Percentiles rank a stretch among this genome's conserved stretches.
Evolutionary conservation across 1,139 yeast genomes (phyloP).

Genomic region (Debaryomycetaceae sp.): DNA sequence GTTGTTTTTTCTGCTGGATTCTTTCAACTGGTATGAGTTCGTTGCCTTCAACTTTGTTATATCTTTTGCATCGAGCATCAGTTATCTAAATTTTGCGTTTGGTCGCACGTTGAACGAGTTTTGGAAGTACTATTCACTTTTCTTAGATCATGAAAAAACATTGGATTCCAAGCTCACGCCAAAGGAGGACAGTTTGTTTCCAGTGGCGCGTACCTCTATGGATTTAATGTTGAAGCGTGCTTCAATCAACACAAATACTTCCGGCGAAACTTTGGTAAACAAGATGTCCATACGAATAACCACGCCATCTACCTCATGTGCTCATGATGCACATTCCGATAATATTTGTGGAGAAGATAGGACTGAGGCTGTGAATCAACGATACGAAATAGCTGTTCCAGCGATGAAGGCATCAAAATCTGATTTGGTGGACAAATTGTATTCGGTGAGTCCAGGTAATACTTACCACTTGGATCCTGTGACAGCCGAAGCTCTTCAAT

Average conservation of each 20-base stretch:
- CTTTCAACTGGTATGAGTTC: background rate
- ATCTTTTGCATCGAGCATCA: background rate
- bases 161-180: background rate
- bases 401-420: conserved; percentile 4
- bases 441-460: conserved; percentile 40
- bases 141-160: background rate
- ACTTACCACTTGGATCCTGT: conserved; percentile 34
- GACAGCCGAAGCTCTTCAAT: conserved; percentile 22
- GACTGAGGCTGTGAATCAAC: no score
- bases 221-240: conserved; percentile 2
- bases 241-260: conserved; percentile 9
- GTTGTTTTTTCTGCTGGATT: background rate
- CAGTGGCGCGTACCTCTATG: background rate
- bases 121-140: background rate
- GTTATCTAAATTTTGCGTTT: background rate
- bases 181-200: background rate
- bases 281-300: conserved; percentile 6
- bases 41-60: no score
- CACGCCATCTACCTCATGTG: background rate
- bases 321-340: no score
- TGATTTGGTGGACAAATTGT: conserved; percentile 32
- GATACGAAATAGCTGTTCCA: no score
- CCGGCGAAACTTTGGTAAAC: conserved; percentile 8
- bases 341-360: no score
- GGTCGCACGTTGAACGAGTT: background rate